Evolutionary conservation across 352 stramenopile genomes (phyloP), one percentile per base, ranked within the genome.

Genomic region (Phytopythium sindhum): DNA sequence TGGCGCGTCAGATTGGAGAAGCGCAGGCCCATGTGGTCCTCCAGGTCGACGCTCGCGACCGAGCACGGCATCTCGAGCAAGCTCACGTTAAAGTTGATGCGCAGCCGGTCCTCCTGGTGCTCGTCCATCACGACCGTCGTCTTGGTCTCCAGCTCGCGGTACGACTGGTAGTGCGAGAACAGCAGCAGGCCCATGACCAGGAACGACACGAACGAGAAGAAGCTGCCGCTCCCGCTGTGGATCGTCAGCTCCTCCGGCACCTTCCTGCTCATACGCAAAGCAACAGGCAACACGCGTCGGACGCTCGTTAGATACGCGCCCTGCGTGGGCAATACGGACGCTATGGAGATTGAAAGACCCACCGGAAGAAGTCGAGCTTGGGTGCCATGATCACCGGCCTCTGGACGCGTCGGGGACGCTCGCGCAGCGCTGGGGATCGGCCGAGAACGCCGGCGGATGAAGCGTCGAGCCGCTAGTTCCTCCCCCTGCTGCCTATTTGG

Each of bases 71-170:
- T 74, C 21, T 84, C 77, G 54, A 90, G 74, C 48, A 95, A 59
- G 66, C 80, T 91, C 35, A 95, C 79, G 66, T 95, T 95, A 60
- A 95, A 95, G 63, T 93, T 93, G 48, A 95, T 88, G 37, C 84
- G 84, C 53, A 95, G 70, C 52, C 84, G 81, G 66, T 93, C 84
- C 63, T 95, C 86, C 66, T 91, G 80, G 63, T 93, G 82, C 60
- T 79, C 77, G 60, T 94, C 84, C 67, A 95, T 74, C 44, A 78
- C 66, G 23, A 94, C 79, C 24, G 74, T 80, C 21, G 80, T 88
- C 62, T 75, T 74, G 45, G 75, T 87, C 47, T 71, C 72, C 11
- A 76, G 59, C 35, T 61, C 21, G n/a, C 64, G 57, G 67, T 83
- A 93, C 21, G 72, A 80, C 31, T 78, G 66, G 70, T 81, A 90